phyloP scores from a whole-genome alignment of 2,329 filamentous ascomycete species.

The Helminthosporium solani region DNA sequence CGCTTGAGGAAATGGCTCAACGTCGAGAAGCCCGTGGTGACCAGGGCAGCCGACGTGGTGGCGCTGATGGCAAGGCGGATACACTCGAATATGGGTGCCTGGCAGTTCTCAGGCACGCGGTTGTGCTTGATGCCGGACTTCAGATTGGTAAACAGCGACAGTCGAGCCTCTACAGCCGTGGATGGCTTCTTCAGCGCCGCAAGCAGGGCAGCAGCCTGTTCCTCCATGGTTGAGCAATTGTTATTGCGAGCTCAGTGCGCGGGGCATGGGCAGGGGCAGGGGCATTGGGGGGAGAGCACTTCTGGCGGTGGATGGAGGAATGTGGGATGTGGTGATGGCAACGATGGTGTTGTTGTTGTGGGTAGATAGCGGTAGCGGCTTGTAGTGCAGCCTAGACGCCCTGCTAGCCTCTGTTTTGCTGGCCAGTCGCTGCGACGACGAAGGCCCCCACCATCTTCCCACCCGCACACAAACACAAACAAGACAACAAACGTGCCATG shows the following conservation, averaged over 20 bases:
- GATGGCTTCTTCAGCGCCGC: conserved; percentile 62
- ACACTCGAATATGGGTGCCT: conserved; percentile 77
- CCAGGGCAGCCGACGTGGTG: conserved; percentile 70
- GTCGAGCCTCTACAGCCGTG: conserved; percentile 67
- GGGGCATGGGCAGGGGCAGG: conserved; percentile 26
- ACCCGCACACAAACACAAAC: no score
- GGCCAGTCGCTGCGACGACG: conserved; percentile 6
- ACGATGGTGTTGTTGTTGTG: conserved; percentile 15
- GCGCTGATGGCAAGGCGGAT: conserved; percentile 73
- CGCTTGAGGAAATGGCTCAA: conserved; percentile 86
- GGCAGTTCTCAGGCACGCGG: conserved; percentile 74
- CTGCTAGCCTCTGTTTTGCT: conserved; percentile 3
- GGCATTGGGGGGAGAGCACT: no score
- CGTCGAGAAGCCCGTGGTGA: conserved; percentile 81
- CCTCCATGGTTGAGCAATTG: conserved; percentile 52
- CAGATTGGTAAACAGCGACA: conserved; percentile 68
- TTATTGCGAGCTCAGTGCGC: conserved; percentile 21
- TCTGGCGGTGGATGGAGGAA: neutral
- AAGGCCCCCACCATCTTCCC: no score
- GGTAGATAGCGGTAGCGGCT: neutral
- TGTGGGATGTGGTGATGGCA: conserved; percentile 9
- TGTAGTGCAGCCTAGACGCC: no score
- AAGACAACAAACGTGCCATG: neutral
- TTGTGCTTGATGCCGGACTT: conserved; percentile 92
- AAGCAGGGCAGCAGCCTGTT: conserved; percentile 56